Conservation (phyloP, 139 green algal species). For the Chlorella sp. region DNA sequence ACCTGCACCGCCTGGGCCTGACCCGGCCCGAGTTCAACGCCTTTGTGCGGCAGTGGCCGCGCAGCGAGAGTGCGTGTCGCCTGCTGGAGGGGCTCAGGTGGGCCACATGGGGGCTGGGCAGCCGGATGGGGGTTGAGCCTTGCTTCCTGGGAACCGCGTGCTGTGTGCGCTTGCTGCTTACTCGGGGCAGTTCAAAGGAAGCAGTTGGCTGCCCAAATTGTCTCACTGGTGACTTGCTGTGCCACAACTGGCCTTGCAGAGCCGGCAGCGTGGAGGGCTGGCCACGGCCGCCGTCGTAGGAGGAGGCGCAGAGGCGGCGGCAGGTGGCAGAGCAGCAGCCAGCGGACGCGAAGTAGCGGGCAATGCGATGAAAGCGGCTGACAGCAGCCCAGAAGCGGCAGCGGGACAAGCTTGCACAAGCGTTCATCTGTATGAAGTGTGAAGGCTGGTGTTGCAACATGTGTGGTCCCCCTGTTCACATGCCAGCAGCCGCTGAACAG, state of each 20-base stretch:
- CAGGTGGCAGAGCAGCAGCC: too few species aligned
- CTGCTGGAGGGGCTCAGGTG: constrained; percentile 7
- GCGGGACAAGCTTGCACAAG: too few species aligned
- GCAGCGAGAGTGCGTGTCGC: neutral
- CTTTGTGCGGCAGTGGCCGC: neutral
- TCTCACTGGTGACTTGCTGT: neutral
- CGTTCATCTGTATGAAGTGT: too few species aligned
- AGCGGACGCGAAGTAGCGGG: too few species aligned
- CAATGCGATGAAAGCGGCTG: too few species aligned
- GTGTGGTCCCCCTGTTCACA: too few species aligned
- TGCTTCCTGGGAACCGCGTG: neutral
- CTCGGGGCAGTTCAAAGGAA: neutral
- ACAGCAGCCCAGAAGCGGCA: too few species aligned
- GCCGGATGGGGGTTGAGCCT: neutral
- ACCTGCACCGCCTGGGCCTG: neutral
- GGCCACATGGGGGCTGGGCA: neutral
- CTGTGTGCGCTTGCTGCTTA: neutral
- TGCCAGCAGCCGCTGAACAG: too few species aligned
- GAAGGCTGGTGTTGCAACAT: too few species aligned
- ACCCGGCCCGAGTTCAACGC: neutral
- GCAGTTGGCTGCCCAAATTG: neutral
- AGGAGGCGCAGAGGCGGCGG: too few species aligned
- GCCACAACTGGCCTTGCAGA: neutral
- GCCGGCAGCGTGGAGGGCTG: neutral
- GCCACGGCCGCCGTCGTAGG: too few species aligned